A percentile compares a stretch with the other conserved stretches of the same genome.
Evolutionary conservation across 495 filamentous ascomycete genomes (phyloP).

Genomic region (Saxophila tyrrhenica): DNA sequence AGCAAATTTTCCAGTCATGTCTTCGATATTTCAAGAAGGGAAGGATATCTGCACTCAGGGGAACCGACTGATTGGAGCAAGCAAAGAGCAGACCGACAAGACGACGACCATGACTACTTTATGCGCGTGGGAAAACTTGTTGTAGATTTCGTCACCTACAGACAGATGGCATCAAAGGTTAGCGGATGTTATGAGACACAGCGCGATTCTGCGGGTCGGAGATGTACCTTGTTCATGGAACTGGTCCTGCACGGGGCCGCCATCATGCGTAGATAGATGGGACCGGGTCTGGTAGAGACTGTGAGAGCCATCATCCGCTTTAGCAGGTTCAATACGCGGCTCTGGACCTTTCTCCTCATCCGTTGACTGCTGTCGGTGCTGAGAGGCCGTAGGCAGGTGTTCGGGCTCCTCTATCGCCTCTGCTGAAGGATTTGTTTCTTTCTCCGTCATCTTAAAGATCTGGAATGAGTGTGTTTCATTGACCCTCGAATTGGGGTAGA

Average conservation of each 20-base stretch:
- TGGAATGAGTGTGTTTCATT: too few relatives aligned
- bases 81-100: conserved; percentile 54
- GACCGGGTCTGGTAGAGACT: conserved; percentile 11
- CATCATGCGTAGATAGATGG: conserved; percentile 15
- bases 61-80: conserved; percentile 58
- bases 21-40: too few relatives aligned
- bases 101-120: conserved; percentile 53
- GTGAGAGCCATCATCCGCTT: conserved; percentile 2
- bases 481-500: too few relatives aligned
- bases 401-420: background rate
- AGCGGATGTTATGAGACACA: too few relatives aligned
- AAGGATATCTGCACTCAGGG: too few relatives aligned
- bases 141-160: conserved; percentile 38
- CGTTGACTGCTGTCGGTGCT: background rate
- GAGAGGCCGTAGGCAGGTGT: background rate
- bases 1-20: too few relatives aligned
- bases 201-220: too few relatives aligned
- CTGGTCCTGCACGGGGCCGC: background rate
- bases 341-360: conserved; percentile 1
- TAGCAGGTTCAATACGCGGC: background rate
- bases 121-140: conserved; percentile 41
- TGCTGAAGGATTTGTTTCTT: background rate
- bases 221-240: too few relatives aligned
- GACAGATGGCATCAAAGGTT: too few relatives aligned
- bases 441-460: background rate